These are phyloP conservation scores for Erodium chrysanthum DNA, from an alignment of 441 rosid species.

Conservation along the genomic window DNA sequence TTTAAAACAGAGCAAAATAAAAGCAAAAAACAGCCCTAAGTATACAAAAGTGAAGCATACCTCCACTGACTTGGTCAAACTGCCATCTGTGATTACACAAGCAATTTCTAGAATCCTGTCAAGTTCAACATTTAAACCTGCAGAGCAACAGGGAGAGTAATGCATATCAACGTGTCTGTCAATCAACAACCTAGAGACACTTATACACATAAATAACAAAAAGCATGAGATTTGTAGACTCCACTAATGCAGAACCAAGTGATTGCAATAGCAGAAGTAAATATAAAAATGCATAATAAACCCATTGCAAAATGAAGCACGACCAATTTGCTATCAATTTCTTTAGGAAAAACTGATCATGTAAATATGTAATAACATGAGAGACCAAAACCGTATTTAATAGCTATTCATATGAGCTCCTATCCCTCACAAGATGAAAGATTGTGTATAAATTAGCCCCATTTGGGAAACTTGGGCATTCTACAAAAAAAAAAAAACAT, in stretches of 20 bases:
- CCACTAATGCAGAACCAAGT: neutral
- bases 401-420: neutral
- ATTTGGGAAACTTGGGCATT: neutral
- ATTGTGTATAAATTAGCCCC: neutral
- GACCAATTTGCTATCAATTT: neutral
- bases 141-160: conserved; percentile 12
- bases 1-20: neutral
- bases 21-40: neutral
- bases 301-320: neutral
- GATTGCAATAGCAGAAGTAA: neutral
- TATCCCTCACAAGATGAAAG: neutral
- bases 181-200: neutral
- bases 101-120: conserved; percentile 92
- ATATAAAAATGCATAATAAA: neutral
- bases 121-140: conserved; percentile 66
- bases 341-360: neutral
- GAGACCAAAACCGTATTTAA: neutral
- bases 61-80: conserved; percentile 61
- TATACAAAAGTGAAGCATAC: conserved; percentile 24
- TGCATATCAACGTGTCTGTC: conserved; percentile 1
- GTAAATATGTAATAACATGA: neutral
- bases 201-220: neutral
- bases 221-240: neutral
- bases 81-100: conserved; percentile 78
- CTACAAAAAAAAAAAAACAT: no score